Percentiles rank a stretch among this genome's conserved stretches.
phyloP scores from a whole-genome alignment of 2,329 filamentous ascomycete genomes.

The Fusarium newnesense region DNA sequence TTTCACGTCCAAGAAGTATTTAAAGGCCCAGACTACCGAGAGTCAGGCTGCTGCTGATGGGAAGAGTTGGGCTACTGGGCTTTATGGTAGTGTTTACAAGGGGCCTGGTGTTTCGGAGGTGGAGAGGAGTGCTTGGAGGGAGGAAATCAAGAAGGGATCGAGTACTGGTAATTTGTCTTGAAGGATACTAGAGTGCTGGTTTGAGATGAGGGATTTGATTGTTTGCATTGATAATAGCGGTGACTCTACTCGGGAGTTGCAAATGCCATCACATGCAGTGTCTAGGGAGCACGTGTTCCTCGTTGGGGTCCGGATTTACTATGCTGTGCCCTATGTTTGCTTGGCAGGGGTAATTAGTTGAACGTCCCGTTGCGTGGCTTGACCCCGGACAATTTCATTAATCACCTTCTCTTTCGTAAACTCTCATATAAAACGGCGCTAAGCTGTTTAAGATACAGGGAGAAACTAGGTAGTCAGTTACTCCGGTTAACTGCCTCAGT shows the following conservation, averaged over 20 bases:
- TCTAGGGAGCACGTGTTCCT: not conserved
- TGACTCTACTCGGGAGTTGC: not conserved
- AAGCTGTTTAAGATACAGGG: accelerated
- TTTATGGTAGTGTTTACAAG: constrained; percentile 68
- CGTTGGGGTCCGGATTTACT: not conserved
- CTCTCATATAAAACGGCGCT: not conserved
- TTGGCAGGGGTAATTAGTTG: not conserved
- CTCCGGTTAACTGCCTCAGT: accelerated
- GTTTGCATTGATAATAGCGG: accelerated
- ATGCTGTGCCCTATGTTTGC: not conserved
- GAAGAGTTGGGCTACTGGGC: constrained; percentile 64
- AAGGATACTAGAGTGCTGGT: too few relatives aligned
- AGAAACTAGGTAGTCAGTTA: accelerated
- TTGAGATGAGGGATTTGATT: not conserved
- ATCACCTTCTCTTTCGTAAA: not conserved
- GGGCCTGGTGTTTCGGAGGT: constrained; percentile 65
- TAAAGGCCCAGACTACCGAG: constrained; percentile 23
- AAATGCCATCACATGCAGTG: not conserved
- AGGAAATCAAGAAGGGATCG: constrained; percentile 50
- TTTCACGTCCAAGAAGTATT: constrained; percentile 41
- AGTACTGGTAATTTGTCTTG: constrained; percentile 50
- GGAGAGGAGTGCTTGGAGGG: constrained; percentile 63
- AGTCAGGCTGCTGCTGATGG: constrained; percentile 57
- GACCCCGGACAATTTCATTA: not conserved
- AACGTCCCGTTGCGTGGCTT: not conserved